A percentile compares a stretch with the other conserved stretches of the same genome.
Conservation (phyloP, 179 eudicot genomes). For the Pouteria campechiana region DNA sequence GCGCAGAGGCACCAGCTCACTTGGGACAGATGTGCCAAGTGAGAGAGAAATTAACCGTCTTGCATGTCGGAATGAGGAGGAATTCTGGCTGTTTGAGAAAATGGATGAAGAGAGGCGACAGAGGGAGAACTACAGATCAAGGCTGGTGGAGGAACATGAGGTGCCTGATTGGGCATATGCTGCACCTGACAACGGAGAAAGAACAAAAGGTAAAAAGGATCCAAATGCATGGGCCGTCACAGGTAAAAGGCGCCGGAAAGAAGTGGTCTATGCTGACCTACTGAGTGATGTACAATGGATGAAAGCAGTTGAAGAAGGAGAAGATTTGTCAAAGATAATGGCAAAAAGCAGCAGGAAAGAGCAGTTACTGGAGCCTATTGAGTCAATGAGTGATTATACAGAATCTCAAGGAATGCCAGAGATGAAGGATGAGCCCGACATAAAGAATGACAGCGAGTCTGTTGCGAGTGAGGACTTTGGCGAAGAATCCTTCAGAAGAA, state of each 20-base stretch:
- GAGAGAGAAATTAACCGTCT: conserved; percentile 93
- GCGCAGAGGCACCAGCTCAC: conserved; percentile 89
- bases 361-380: conserved; percentile 10
- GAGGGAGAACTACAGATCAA: conserved; percentile 63
- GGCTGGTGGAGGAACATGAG: conserved; percentile 92
- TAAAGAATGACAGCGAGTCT: conserved; percentile 29
- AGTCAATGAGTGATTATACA: conserved; percentile 6
- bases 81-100: conserved; percentile 88
- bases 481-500: conserved; percentile 27
- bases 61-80: conserved; percentile 89
- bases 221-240: conserved; percentile 44
- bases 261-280: conserved; percentile 70
- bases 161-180: conserved; percentile 93
- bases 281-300: conserved; percentile 60
- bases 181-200: conserved; percentile 42
- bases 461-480: conserved; percentile 45
- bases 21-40: conserved; percentile 86
- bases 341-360: conserved; percentile 34
- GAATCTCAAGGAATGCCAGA: conserved; percentile 4
- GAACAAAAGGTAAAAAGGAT: conserved; percentile 61
- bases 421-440: conserved; percentile 18
- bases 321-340: conserved; percentile 17
- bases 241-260: conserved; percentile 83
- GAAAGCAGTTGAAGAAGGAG: conserved; percentile 77
- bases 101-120: conserved; percentile 93